phyloP scores from a whole-genome alignment of 371 early-diverging fungal species.

The Mucor mucedo region DNA sequence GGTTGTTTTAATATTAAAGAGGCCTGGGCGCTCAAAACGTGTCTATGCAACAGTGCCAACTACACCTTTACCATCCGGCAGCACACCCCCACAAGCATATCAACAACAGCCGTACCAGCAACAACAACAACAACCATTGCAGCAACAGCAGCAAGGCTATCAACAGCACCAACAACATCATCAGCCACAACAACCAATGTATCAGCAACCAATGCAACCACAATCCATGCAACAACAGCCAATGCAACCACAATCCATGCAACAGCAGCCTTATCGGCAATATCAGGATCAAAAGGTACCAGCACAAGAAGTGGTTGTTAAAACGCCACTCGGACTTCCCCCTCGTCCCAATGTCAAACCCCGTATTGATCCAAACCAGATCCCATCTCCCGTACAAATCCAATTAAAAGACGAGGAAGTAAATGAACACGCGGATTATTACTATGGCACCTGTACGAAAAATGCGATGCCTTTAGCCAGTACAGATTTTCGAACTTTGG shows the following conservation, averaged over 20 bases:
- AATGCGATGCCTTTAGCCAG: constrained; percentile 78
- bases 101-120: background rate
- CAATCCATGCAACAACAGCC: constrained; percentile 2
- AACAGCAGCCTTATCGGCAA: constrained; percentile 3
- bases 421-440: constrained; percentile 55
- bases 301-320: constrained; percentile 3
- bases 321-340: constrained; percentile 28
- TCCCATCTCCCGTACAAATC: constrained; percentile 89
- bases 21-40: constrained; percentile 33
- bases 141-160: background rate
- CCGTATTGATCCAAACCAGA: constrained; percentile 91
- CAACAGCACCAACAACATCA: constrained; percentile 1
- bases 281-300: constrained; percentile 11
- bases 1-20: constrained; percentile 9
- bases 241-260: background rate
- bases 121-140: constrained; percentile 4
- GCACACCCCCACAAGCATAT: constrained; percentile 7
- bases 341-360: constrained; percentile 49
- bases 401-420: constrained; percentile 78
- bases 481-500: constrained; percentile 79
- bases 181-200: background rate
- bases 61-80: constrained; percentile 7
- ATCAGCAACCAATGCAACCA: background rate
- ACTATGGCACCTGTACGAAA: constrained; percentile 73
- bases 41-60: constrained; percentile 37